Percentiles rank a stretch among this genome's conserved stretches.
phyloP scores from a whole-genome alignment of 495 filamentous ascomycete genomes.

The Penicillium cinerascens region DNA sequence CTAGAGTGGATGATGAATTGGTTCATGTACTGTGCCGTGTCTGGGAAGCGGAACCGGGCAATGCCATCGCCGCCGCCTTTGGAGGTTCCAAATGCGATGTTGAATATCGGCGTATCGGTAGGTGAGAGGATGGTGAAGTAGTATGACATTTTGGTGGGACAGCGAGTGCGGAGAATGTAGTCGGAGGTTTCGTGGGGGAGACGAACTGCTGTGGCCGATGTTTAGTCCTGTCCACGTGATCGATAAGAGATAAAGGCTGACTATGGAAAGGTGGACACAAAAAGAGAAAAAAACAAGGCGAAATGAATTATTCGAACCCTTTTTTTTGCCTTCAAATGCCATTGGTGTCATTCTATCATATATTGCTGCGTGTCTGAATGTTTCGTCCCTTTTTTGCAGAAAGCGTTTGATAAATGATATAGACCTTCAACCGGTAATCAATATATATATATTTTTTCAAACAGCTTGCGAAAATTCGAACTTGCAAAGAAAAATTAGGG shows the following conservation, averaged over 20 bases:
- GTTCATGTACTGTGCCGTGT: conserved; percentile 87
- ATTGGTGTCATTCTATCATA: too few species aligned
- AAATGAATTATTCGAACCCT: too few species aligned
- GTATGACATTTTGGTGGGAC: conserved; percentile 70
- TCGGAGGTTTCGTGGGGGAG: conserved; percentile 5
- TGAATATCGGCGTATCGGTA: conserved; percentile 90
- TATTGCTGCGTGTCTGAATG: too few species aligned
- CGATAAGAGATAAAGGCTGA: background rate
- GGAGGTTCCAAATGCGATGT: conserved; percentile 91
- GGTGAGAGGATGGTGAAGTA: conserved; percentile 95
- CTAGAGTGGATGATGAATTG: conserved; percentile 94
- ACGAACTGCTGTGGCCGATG: background rate
- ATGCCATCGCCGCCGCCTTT: conserved; percentile 92
- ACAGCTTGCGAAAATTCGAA: too few species aligned
- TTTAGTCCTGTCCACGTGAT: conserved; percentile 8
- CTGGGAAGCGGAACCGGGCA: conserved; percentile 69
- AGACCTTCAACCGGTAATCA: too few species aligned
- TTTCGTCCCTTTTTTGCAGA: too few species aligned
- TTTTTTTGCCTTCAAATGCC: too few species aligned
- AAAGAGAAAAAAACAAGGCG: too few species aligned
- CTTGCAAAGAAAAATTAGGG: background rate
- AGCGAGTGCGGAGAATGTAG: conserved; percentile 6
- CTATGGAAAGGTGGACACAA: background rate
- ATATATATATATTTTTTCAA: too few species aligned
- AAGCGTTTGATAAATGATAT: too few species aligned